Base-by-base conservation (phyloP, 257 asterid species). In the Solanum neorickii region DNA sequence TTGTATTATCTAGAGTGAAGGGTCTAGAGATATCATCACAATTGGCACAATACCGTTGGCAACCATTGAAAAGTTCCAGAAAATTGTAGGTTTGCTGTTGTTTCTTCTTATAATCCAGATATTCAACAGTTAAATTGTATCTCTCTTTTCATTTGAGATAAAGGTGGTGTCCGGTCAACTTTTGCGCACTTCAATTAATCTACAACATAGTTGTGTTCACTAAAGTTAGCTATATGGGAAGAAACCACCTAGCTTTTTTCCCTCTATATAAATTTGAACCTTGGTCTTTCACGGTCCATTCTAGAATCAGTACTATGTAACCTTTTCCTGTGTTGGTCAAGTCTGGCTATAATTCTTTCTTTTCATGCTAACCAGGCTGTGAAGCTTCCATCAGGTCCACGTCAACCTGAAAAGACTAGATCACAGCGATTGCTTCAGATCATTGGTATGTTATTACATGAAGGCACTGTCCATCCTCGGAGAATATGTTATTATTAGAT, bases 1-100 rank as follows among this genome's bases (percentile, higher is more conserved):
- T 39, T 86, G 49, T 86, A 74, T 41, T 33, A 33, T 27, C 74
- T 72, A 97, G 99, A 97, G 98, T 86, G 99, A 97, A 89, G 98
- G 97, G 73, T 93, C 97, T 75, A 94, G 98, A 92, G 94, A 93
- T 90, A 86, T 94, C 84, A 93, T 94, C 88, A 91, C 91, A 86
- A 98, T 97, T 78, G 99, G 99, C 87, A 94, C 99, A 66, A 94
- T 95, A 91, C 98, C 99, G 3, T 84, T 97, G 92, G 92, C 98
- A 78, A 93, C 98, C 85, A 94, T 97, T 56, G 99, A 97, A 88
- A 97, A 94, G 94, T 94, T 97, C 93, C 89, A 92, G 91, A 97
- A 94, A 92, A 90, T 90, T 86, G 99, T 96, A 93, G 93, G 99
- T 92, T 90, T 82, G 75, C 87, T 56, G 59, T 65, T 35, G 39